Conservation (phyloP, 2,329 filamentous ascomycete genomes). For the Aspergillus eucalypticola region DNA sequence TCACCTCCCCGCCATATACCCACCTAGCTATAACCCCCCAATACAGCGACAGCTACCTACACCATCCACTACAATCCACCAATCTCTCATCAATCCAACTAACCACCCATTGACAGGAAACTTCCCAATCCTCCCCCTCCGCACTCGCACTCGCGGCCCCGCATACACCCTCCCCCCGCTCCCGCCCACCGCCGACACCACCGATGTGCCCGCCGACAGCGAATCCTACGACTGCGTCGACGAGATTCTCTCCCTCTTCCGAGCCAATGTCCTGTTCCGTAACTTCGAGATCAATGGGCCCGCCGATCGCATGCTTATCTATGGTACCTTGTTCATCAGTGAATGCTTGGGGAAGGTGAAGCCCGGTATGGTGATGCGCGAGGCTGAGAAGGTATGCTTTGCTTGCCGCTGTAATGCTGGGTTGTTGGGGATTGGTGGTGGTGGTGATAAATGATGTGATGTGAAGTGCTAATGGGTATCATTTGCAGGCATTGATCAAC, state of each 20-base stretch:
- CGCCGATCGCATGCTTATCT: constrained; percentile 90
- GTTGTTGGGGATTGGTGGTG: neutral
- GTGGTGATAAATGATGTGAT: too few species aligned
- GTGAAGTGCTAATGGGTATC: neutral
- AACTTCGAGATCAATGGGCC: constrained; percentile 99
- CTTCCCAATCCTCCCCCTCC: constrained; percentile 90
- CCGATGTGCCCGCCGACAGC: constrained; percentile 71
- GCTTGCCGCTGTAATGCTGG: neutral
- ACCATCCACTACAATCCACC: too few species aligned
- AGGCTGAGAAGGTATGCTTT: constrained; percentile 61
- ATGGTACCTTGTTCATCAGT: constrained; percentile 92
- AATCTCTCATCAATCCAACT: neutral
- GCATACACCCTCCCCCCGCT: constrained; percentile 78
- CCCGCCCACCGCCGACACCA: constrained; percentile 54
- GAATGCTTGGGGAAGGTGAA: constrained; percentile 88
- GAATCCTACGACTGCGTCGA: constrained; percentile 96
- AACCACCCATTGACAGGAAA: constrained; percentile 61
- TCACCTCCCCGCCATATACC: constrained; percentile 25
- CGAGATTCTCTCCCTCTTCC: constrained; percentile 88
- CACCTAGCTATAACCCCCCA: constrained; percentile 19
- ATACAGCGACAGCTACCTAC: too few species aligned
- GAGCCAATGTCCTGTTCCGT: constrained; percentile 97
- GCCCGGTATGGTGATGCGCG: constrained; percentile 65
- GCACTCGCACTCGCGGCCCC: constrained; percentile 92
- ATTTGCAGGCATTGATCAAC: constrained; percentile 78